Conservation (phyloP, 1,139 yeast species). For the Casaregolazyma lundiana region DNA sequence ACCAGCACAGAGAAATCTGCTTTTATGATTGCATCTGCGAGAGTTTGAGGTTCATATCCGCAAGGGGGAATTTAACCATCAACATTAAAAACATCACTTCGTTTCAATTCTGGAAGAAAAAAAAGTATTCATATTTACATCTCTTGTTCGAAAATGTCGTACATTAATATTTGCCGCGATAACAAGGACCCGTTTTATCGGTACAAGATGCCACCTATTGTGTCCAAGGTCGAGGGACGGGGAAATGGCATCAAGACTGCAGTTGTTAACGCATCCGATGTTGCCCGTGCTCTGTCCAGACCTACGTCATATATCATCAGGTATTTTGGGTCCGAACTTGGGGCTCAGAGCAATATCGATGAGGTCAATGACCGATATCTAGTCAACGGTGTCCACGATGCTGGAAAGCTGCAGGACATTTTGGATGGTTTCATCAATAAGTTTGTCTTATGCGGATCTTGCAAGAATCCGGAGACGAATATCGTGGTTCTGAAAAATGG, state of each 20-base stretch:
- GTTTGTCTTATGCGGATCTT: conserved; percentile 88
- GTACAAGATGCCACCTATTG: conserved; percentile 97
- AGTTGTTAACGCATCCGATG: conserved; percentile 83
- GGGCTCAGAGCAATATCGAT: conserved; percentile 87
- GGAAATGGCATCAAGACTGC: conserved; percentile 99
- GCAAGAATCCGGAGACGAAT: conserved; percentile 98
- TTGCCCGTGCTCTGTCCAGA: conserved; percentile 90
- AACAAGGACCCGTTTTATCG: conserved; percentile 98
- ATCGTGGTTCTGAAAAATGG: conserved; percentile 76
- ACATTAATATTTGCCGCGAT: conserved; percentile 92
- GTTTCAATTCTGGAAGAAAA: background rate
- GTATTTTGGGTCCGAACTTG: conserved; percentile 93
- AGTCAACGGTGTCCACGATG: conserved; percentile 94
- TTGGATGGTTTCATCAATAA: conserved; percentile 90
- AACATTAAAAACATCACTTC: background rate
- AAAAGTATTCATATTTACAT: background rate
- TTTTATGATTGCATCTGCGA: background rate
- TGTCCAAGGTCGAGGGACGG: conserved; percentile 96
- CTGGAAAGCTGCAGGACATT: conserved; percentile 84
- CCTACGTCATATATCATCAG: conserved; percentile 90
- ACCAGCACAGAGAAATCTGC: background rate
- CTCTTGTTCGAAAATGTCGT: conserved; percentile 52
- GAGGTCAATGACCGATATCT: conserved; percentile 80
- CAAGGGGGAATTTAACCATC: background rate
- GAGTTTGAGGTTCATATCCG: background rate